Evolutionary conservation across 495 filamentous ascomycete genomes (phyloP), one percentile per base, ranked within the genome.

Genomic region (Talaromyces proteolyticus): DNA sequence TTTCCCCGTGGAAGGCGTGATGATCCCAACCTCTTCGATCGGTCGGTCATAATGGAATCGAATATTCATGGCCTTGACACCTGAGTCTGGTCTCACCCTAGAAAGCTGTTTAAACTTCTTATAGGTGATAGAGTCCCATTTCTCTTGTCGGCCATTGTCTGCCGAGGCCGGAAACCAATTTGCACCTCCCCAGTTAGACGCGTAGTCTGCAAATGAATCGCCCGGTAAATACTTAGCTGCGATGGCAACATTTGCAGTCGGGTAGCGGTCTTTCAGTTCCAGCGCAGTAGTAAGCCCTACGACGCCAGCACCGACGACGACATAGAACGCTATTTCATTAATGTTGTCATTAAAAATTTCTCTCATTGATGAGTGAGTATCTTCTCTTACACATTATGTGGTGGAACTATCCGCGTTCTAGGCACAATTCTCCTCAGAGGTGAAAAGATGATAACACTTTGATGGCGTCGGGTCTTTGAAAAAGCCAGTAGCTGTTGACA

Each of bases 241-340:
- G 11, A 47, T 34, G 6, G 24, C 18, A 21, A 47, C 45, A 34
- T 34, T 34, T 38, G 45, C n/a, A 20, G 6, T 37, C 25, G 45
- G 29, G 29, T 36, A 47, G 18, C 45, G 24, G 18, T 34, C 17
- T 34, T 47, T 47, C n/a, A 47, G 24, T 34, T 47, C 45, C 24
- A 47, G 45, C 25, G 45, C 45, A 36, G 45, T 47, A 17, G 45
- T 47, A 12, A 47, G 45, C n/a, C 45, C 45, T 20, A 47, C 25
- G 8, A 47, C 45, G 18, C 45, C 45, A 47, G 45, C 45, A 47
- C 45, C 45, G n/a, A 47, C 17, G 25, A 47, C 25, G 17, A 47
- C 25, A 34, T 47, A 47, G 7, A 47, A 20, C 24, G 45, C 24
- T 47, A 34, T 47, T 41, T 16, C 39, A 41, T 41, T 41, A 41